These are phyloP conservation scores for Telopea speciosissima DNA, from an alignment of 177 flowering plant species.

Conservation along the genomic window DNA sequence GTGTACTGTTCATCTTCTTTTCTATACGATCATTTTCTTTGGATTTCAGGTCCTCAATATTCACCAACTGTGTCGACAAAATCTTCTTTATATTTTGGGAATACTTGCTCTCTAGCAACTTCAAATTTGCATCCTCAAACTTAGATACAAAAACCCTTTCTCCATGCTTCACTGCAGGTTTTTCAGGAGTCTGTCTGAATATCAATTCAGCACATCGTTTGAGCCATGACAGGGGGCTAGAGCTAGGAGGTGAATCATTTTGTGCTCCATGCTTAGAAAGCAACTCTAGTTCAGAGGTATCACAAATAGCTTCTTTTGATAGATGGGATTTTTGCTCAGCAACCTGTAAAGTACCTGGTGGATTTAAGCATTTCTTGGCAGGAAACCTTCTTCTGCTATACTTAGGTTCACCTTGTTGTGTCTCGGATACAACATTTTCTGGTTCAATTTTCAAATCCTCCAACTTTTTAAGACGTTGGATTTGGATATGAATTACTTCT, in stretches of 20 bases:
- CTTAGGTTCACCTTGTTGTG: slow-evolving; percentile 23
- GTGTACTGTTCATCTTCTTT: slow-evolving; percentile 3
- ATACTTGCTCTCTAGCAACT: slow-evolving; percentile 8
- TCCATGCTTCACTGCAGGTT: slow-evolving; percentile 9
- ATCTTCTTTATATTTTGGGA: slow-evolving; percentile 7
- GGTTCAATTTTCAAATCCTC: slow-evolving; percentile 46
- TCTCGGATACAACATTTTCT: slow-evolving; percentile 35
- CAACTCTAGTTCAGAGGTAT: slow-evolving; percentile 14
- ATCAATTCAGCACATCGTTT: slow-evolving; percentile 55
- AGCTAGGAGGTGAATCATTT: slow-evolving; percentile 29
- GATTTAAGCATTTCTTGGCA: slow-evolving; percentile 25
- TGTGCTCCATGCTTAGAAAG: slow-evolving; percentile 20
- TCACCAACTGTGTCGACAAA: not conserved
- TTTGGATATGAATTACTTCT: slow-evolving; percentile 49
- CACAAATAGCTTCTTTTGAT: slow-evolving; percentile 9
- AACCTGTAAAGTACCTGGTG: slow-evolving; percentile 14
- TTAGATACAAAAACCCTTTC: slow-evolving; percentile 15
- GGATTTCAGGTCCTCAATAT: slow-evolving; percentile 5
- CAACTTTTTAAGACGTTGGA: slow-evolving; percentile 49
- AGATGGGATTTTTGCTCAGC: slow-evolving; percentile 15
- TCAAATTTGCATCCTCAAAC: slow-evolving; percentile 15
- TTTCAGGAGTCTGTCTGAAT: slow-evolving; percentile 47
- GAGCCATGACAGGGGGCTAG: slow-evolving; percentile 66
- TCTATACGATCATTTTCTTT: slow-evolving; percentile 5
- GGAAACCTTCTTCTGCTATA: slow-evolving; percentile 18